phyloP scores from a whole-genome alignment of 2,329 filamentous ascomycete genomes.

The Alternaria panax region DNA sequence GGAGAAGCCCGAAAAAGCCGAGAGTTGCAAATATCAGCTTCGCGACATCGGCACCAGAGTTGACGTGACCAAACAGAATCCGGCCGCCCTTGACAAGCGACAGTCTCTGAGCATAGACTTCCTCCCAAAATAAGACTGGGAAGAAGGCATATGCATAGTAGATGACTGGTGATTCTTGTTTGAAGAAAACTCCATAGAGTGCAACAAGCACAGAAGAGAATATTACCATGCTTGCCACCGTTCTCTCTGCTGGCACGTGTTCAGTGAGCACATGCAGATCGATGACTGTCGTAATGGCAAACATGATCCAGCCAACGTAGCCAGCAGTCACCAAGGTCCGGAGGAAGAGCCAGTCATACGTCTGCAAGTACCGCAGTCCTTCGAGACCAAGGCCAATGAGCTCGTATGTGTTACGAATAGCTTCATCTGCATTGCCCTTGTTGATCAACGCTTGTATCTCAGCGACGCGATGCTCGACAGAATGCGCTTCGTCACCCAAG shows the following conservation, averaged over 20 bases:
- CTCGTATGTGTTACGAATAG: conserved; percentile 78
- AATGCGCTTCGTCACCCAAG: conserved; percentile 69
- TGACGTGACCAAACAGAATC: conserved; percentile 73
- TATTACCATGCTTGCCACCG: conserved; percentile 63
- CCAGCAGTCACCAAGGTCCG: conserved; percentile 86
- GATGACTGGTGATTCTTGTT: conserved; percentile 78
- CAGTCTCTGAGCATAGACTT: conserved; percentile 79
- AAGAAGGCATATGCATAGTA: conserved; percentile 96
- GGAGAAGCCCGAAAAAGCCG: conserved; percentile 76
- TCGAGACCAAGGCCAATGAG: conserved; percentile 80
- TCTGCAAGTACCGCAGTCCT: conserved; percentile 92
- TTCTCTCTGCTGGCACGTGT: conserved; percentile 69
- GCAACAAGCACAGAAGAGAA: conserved; percentile 80
- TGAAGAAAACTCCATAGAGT: conserved; percentile 79
- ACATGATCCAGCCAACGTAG: conserved; percentile 95
- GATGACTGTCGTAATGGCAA: conserved; percentile 86
- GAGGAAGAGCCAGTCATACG: conserved; percentile 97
- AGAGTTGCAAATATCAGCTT: conserved; percentile 70
- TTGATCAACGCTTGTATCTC: conserved; percentile 74
- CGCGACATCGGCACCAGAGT: conserved; percentile 64
- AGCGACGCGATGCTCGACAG: conserved; percentile 71
- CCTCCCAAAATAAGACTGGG: conserved; percentile 95
- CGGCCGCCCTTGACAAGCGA: conserved; percentile 72
- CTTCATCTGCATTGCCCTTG: conserved; percentile 71
- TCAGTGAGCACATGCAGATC: conserved; percentile 85